Evolutionary conservation across 805 yeast species (phyloP), one percentile per base, ranked within the genome.

Genomic region (Candida michaelii): DNA sequence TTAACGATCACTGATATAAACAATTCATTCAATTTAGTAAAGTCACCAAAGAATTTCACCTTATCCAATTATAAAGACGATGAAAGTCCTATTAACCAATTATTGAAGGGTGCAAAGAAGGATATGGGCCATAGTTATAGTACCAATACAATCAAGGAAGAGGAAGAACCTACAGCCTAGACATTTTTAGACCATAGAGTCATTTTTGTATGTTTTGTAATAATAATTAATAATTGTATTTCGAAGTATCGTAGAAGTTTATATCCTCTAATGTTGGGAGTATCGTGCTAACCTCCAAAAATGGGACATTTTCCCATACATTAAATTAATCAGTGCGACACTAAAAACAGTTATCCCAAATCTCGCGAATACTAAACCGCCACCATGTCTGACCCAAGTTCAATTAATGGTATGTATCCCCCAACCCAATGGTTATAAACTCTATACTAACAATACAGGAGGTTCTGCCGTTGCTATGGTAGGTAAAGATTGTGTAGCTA

Each of bases 401-500:
- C 89, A 33, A 75, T 83, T 52, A 84, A 84, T 60, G 89, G 82
- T 43, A 46, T 38, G 50, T 46, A 30, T 4, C 7, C 14, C 35
- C 25, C 15, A 31, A 18, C 11, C 25, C 14, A 31, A 14, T 11
- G 15, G 5, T 27, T 8, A 8, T 27, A 21, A 23, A 24, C 37
- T 6, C 12, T 12, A 18, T 44, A 41, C 48, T 45, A 45, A 45
- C 48, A 37, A 25, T n/a, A 35, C 16, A 47, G 89, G 82, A 74
- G 99, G 99, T 68, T 78, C 96, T 50, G 96, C 96, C 40, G 95
- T 95, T 25, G 99, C 99, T 51, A 93, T 93, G 99, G 84, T 84
- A 18, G 99, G 99, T 56, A 90, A 95, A 61, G 97, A 89, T 54
- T 93, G 99, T 74, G 90, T 93, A 43, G 99, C 98, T 23, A 89